Evolutionary conservation across 352 stramenopile genomes (phyloP), one percentile per base, ranked within the genome.

Genomic region (Plasmopara viticola): DNA sequence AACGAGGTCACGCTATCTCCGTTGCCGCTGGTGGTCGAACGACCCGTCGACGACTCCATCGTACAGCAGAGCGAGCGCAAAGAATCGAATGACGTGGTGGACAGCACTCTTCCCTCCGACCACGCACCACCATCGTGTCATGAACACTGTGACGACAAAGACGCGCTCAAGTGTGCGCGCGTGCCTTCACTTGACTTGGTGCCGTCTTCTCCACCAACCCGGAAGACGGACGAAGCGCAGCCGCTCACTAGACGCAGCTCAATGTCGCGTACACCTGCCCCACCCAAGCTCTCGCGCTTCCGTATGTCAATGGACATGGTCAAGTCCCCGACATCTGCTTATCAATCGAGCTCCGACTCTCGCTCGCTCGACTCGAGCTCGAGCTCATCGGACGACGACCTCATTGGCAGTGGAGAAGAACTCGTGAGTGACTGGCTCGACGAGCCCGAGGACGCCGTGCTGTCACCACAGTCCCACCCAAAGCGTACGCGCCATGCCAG

Each of bases 391-490:
- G 70, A 81, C 49, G 59, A 74, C 14, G 73, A 83, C 1, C 56
- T 72, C 5, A 40, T 62, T 4, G 56, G 56, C 50, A 72, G 60
- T 35, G 64, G 62, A 0, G 78, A 86, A 28, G 80, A 87, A 17
- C 47, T 85, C 3, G 65, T 90, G 12, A 82, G 67, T 48, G 80
- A 90, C 59, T 90, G 80, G 80, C 78, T 90, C 15, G 80, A 87
- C 60, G 80, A 88, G 31, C 72, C 73, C 0, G 70, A 87, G 20
- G 74, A 86, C 49, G 73, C 73, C 0, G 58, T 87, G 33, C 56
- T 85, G 38, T 78, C 79, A 12, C 76, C 76, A 30, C 70, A 68
- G 40, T 47, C 60, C 20, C 35, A 51, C 5, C 60, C 53, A 14
- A 68, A 68, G 43, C 65, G 57, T 31, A 37, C 46, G 17, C 58